A percentile compares a stretch with the other conserved stretches of the same genome.
These are phyloP conservation scores for Aspergillus baeticus DNA, from an alignment of 495 filamentous ascomycete genomes.

Conservation along the genomic window DNA sequence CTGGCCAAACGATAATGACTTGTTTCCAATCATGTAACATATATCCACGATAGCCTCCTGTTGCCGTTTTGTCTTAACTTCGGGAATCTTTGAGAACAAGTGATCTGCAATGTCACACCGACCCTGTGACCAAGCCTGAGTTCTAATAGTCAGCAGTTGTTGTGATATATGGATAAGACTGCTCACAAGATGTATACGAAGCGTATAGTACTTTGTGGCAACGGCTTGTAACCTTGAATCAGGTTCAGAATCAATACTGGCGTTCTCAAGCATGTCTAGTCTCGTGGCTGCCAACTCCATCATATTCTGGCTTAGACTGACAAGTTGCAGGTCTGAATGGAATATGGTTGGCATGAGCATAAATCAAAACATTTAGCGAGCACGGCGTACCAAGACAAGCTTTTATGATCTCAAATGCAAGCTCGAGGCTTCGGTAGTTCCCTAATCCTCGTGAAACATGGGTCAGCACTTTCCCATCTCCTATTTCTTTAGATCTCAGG, in stretches of 20 bases:
- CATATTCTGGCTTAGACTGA: conserved; percentile 55
- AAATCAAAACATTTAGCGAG: neutral
- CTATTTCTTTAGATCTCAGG: too few relatives aligned
- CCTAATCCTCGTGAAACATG: too few relatives aligned
- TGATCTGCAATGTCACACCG: conserved; percentile 74
- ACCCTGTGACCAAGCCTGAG: conserved; percentile 68
- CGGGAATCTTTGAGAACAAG: conserved; percentile 61
- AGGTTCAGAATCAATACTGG: conserved; percentile 18
- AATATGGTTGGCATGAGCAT: conserved; percentile 19
- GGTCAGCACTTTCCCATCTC: too few relatives aligned
- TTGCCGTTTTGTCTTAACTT: conserved; percentile 39
- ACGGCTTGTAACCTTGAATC: conserved; percentile 6
- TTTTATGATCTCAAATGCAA: conserved; percentile 64
- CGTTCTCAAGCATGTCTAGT: conserved; percentile 52
- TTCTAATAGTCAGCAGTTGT: neutral
- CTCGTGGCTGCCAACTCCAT: conserved; percentile 65
- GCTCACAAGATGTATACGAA: conserved; percentile 68
- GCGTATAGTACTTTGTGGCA: conserved; percentile 61
- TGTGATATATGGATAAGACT: neutral
- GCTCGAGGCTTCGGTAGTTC: conserved; percentile 57
- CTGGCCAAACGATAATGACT: conserved; percentile 51
- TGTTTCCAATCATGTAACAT: conserved; percentile 70
- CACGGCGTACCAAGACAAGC: conserved; percentile 60
- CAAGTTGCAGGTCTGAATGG: conserved; percentile 45
- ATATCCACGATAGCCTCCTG: conserved; percentile 61